These are phyloP conservation scores for Symbiotaphrina buchneri DNA, from an alignment of 495 filamentous ascomycete genomes.

Conservation along the genomic window DNA sequence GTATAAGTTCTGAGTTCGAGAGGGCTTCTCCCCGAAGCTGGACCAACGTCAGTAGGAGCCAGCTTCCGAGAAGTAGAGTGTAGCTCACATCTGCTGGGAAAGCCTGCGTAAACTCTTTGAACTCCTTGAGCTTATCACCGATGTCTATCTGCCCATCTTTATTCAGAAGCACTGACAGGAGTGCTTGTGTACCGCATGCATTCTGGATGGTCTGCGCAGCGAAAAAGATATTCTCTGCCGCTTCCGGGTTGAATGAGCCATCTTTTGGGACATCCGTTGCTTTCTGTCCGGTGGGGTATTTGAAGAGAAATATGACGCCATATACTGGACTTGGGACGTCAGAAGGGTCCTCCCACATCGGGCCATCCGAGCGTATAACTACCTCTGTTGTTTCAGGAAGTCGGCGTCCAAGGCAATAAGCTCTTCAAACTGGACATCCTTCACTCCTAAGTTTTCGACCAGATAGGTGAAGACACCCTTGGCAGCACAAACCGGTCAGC, in stretches of 20 bases:
- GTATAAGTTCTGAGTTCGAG: slow-evolving; percentile 57
- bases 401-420: slow-evolving; percentile 74
- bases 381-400: slow-evolving; percentile 45
- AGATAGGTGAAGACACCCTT: slow-evolving; percentile 96
- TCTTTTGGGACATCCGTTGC: slow-evolving; percentile 39
- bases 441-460: slow-evolving; percentile 73
- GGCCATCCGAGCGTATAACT: slow-evolving; percentile 3
- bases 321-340: slow-evolving; percentile 43
- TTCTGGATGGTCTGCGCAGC: slow-evolving; percentile 97
- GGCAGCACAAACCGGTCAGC: slow-evolving; percentile 1
- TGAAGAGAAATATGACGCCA: slow-evolving; percentile 99
- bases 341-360: slow-evolving; percentile 2
- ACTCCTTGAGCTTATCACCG: slow-evolving; percentile 42
- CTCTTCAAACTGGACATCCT: slow-evolving; percentile 92
- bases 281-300: slow-evolving; percentile 63
- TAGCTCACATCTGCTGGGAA: slow-evolving; percentile 52
- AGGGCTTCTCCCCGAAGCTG: slow-evolving; percentile 40
- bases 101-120: slow-evolving; percentile 76
- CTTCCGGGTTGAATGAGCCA: slow-evolving; percentile 54
- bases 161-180: slow-evolving; percentile 84
- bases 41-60: not conserved
- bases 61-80: not conserved
- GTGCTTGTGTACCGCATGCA: slow-evolving; percentile 91
- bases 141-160: slow-evolving; percentile 35
- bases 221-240: slow-evolving; percentile 69